Conservation (phyloP, 768 basidiomycete species). For the Myochromella boudieri region DNA sequence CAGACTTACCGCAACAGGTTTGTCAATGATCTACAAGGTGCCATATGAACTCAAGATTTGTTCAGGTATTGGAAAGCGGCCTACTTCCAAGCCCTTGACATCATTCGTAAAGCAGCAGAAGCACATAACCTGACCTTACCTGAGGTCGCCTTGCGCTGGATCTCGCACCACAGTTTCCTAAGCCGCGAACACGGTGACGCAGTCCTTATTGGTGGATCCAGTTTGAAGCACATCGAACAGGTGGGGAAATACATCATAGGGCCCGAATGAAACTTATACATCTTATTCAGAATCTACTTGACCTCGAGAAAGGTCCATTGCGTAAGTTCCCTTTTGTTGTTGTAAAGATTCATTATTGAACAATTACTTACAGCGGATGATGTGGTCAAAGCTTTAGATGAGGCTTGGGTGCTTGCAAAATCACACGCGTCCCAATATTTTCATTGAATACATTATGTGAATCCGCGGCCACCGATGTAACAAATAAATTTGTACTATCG, state of each 20-base stretch:
- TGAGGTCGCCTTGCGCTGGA: conserved; percentile 48
- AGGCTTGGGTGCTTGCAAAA: conserved; percentile 13
- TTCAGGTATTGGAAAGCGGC: conserved; percentile 26
- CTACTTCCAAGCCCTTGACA: conserved; percentile 21
- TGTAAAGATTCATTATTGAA: neutral
- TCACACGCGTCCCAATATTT: conserved; percentile 9
- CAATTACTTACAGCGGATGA: conserved; percentile 8
- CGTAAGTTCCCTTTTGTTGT: conserved; percentile 10
- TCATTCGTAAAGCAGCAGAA: conserved; percentile 20
- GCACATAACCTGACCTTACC: conserved; percentile 36
- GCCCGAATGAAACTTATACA: neutral
- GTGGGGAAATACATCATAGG: conserved; percentile 2
- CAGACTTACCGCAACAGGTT: conserved; percentile 41
- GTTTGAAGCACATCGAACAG: conserved; percentile 39
- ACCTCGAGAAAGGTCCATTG: conserved; percentile 25
- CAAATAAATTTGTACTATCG: conserved; percentile 11
- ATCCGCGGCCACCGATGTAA: neutral
- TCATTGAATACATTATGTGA: conserved; percentile 26
- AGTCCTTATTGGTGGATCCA: conserved; percentile 47
- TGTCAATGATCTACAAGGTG: neutral
- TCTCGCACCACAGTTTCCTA: conserved; percentile 42
- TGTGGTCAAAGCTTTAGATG: conserved; percentile 15
- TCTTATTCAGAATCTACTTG: conserved; percentile 21
- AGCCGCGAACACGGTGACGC: conserved; percentile 30
- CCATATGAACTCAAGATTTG: neutral